A percentile compares a stretch with the other conserved stretches of the same genome.
Evolutionary conservation across 306 rosid species (phyloP).

Genomic region (Vigna radiata): DNA sequence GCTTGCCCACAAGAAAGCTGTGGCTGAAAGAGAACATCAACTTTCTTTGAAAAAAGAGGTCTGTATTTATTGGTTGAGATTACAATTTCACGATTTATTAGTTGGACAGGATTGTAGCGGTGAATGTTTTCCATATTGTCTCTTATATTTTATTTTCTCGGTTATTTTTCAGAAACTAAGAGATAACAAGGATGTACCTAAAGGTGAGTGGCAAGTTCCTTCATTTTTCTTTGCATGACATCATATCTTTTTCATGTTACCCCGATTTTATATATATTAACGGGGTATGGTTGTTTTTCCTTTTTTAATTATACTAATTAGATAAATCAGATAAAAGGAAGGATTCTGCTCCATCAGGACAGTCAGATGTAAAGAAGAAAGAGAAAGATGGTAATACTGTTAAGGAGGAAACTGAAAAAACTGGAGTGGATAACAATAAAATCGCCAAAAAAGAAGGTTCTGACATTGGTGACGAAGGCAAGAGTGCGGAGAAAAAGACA

Average conservation of each 20-base stretch:
- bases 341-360: conserved; percentile 60
- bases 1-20: conserved; percentile 86
- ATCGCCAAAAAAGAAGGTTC: conserved; percentile 53
- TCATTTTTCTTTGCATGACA: conserved; percentile 22
- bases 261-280: not conserved
- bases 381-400: conserved; percentile 57
- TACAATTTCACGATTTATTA: conserved; percentile 1
- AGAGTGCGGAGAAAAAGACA: conserved; percentile 57
- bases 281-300: conserved; percentile 12
- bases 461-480: conserved; percentile 51
- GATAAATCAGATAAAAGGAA: conserved; percentile 63
- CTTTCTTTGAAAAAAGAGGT: conserved; percentile 77
- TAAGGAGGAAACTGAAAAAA: conserved; percentile 58
- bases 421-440: conserved; percentile 52
- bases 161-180: conserved; percentile 53
- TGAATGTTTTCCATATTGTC: not conserved
- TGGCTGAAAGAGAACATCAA: conserved; percentile 79
- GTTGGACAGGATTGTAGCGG: conserved; percentile 8
- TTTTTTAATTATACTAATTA: conserved; percentile 34
- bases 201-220: conserved; percentile 45
- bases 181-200: conserved; percentile 53
- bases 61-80: conserved; percentile 37
- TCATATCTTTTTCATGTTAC: conserved; percentile 11
- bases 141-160: not conserved
- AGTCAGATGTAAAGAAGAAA: conserved; percentile 56